These are phyloP conservation scores for Tuber calosporum DNA, from an alignment of 495 filamentous ascomycete genomes.

Conservation along the genomic window DNA sequence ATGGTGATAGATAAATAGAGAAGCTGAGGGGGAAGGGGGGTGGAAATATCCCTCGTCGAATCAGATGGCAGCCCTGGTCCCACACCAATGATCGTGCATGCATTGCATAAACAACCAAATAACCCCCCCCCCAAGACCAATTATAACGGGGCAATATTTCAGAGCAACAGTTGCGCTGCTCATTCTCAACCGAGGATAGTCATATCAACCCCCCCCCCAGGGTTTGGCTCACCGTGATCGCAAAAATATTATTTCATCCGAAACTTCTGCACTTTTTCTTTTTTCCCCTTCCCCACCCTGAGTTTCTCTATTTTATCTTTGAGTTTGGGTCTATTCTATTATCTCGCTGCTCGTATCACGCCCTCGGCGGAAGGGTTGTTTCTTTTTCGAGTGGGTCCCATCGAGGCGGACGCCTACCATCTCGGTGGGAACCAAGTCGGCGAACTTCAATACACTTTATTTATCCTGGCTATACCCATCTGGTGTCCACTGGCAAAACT, in stretches of 20 bases:
- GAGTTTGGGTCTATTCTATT: background rate
- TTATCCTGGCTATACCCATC: too few relatives aligned
- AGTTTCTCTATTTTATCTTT: background rate
- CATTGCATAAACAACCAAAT: background rate
- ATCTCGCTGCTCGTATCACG: background rate
- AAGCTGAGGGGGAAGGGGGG: background rate
- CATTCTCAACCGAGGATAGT: background rate
- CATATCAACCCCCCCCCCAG: background rate
- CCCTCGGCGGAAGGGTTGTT: background rate
- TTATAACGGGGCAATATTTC: background rate
- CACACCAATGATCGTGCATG: background rate
- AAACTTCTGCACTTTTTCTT: background rate
- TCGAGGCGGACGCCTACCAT: background rate
- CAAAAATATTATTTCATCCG: background rate
- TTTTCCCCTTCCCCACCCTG: background rate
- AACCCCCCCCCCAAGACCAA: background rate
- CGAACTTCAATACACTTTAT: too few relatives aligned
- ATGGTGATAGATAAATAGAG: background rate
- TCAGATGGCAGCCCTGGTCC: background rate
- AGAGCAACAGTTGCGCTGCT: background rate
- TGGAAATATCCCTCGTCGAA: conserved; percentile 3
- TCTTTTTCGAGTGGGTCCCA: background rate
- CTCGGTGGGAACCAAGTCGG: background rate
- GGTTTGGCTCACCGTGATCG: background rate
- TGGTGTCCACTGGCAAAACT: too few relatives aligned